Base-by-base conservation (phyloP, 306 rosid genomes). In the Corylus americana region DNA sequence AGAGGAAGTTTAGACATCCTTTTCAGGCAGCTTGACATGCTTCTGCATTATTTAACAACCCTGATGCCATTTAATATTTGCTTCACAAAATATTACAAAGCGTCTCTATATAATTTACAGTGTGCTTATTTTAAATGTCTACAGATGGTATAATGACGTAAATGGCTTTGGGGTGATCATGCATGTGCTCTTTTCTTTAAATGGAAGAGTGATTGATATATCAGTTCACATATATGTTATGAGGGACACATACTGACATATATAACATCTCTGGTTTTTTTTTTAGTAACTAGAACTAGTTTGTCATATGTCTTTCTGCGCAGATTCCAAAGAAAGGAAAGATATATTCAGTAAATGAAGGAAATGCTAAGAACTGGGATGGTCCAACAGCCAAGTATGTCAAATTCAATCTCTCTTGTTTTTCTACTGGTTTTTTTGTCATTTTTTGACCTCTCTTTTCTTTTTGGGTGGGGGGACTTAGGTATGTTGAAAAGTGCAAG, bases 341-440 rank as follows among this genome's bases (percentile, higher is more conserved):
- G 77, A 95, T 95, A 67, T 95, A 95, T 85, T 95, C 99, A 2
- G 99, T 93, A 75, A 95, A 95, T 83, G 99, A 95, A 89, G 99
- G 99, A 83, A 95, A 95, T 85, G 99, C 98, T 22, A 93, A 89
- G 84, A 93, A 95, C 77, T 95, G 99, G 99, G 99, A 95, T 71
- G 85, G 87, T 76, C 97, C 99, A 31, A 95, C 98, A 4, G 81
- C 96, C 48, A 76, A 87, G 97, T 95, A 86, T 39, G 89, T 70
- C 66, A 81, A 66, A 73, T 67, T 81, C 73, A 55, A 74, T 81
- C 78, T 59, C 3, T 57, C 71, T 18, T 22, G 12, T 27, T 4
- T 73, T 47, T 66, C 74, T 59, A 44, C 69, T 59, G 22, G 74
- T n/a, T 80, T 53, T 61, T 11, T 42, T 18, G 51, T 57, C 49